Evolutionary conservation across 352 stramenopile genomes (phyloP).

Genomic region (Pythium myriotylum): DNA sequence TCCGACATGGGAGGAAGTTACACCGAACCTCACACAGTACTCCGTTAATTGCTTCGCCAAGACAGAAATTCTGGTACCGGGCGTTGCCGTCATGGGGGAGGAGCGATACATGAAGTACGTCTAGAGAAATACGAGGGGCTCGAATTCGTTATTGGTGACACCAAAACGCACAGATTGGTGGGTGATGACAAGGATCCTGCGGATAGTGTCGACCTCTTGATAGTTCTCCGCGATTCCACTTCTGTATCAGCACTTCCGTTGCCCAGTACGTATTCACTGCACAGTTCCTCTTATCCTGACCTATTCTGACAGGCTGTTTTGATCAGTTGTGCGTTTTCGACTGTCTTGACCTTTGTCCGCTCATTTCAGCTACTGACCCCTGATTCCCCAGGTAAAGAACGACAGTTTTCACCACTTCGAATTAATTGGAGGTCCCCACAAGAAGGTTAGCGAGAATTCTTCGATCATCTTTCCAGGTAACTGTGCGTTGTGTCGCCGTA

Average conservation of each 20-base stretch:
- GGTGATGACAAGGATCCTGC: constrained; percentile 62
- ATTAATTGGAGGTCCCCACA: constrained; percentile 59
- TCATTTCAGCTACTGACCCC: too few relatives aligned
- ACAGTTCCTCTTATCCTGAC: not conserved
- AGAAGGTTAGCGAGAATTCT: constrained; percentile 42
- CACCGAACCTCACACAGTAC: constrained; percentile 80
- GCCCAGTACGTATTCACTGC: constrained; percentile 21
- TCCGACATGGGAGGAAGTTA: constrained; percentile 38
- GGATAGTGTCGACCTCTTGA: constrained; percentile 51
- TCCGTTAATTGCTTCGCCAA: constrained; percentile 72
- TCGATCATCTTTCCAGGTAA: constrained; percentile 68
- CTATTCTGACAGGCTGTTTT: too few relatives aligned
- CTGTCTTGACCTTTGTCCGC: too few relatives aligned
- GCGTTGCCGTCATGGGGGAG: constrained; percentile 53
- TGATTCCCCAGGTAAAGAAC: not conserved
- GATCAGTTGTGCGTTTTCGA: too few relatives aligned
- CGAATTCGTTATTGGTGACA: not conserved
- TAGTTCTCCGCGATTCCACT: constrained; percentile 62
- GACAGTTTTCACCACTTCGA: constrained; percentile 39
- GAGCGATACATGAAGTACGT: constrained; percentile 61
- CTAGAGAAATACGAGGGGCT: not conserved
- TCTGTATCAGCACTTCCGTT: constrained; percentile 44
- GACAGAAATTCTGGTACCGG: constrained; percentile 39
- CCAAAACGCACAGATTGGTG: constrained; percentile 37
- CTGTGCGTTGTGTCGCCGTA: too few relatives aligned